Evolutionary conservation across 192 early-diverging fungal genomes (phyloP).

Genomic region (Backusella australiensis): DNA sequence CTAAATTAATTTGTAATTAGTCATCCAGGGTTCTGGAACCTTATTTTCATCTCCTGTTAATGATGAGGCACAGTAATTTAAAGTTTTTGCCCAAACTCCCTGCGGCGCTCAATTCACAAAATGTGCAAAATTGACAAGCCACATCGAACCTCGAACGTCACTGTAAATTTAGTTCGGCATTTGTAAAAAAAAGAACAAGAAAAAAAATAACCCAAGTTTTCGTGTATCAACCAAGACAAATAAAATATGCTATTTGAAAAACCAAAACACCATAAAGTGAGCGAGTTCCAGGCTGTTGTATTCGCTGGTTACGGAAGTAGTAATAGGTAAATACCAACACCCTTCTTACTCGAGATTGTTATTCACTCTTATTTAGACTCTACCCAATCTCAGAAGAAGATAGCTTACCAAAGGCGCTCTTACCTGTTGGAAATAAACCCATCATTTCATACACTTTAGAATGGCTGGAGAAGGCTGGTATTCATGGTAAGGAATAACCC

Average conservation of each 20-base stretch:
- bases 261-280: constrained; percentile 36
- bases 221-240: background rate
- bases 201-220: background rate
- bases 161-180: background rate
- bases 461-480: constrained; percentile 89
- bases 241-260: constrained; percentile 31
- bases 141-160: background rate
- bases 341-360: background rate
- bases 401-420: constrained; percentile 87
- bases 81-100: background rate
- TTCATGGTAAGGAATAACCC: constrained; percentile 35
- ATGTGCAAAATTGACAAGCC: background rate
- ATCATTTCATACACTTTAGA: constrained; percentile 92
- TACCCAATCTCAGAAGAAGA: constrained; percentile 78
- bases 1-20: background rate
- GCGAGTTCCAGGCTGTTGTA: constrained; percentile 70
- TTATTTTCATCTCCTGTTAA: background rate
- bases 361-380: constrained; percentile 42
- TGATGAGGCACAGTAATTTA: background rate
- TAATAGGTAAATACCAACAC: constrained; percentile 43
- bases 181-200: background rate
- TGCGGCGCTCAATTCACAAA: background rate
- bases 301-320: constrained; percentile 61
- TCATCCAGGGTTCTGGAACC: background rate
- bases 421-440: constrained; percentile 93